Evolutionary conservation across 2,329 filamentous ascomycete genomes (phyloP).

Genomic region (Monilinia polystroma): DNA sequence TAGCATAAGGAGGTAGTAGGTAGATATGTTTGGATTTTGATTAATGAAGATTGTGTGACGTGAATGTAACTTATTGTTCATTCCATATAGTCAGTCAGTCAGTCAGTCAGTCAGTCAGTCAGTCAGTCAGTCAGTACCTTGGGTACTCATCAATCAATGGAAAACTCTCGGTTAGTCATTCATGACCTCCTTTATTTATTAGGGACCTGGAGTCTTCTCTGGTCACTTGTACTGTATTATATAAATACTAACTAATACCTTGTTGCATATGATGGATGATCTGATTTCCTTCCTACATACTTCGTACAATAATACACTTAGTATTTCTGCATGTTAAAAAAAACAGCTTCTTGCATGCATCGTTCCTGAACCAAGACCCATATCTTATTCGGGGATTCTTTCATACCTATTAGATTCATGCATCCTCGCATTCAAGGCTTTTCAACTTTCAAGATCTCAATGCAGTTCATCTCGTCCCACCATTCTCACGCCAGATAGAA

Average conservation of each 20-base stretch:
- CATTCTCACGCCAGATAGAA: slow-evolving; percentile 9
- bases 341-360: slow-evolving; percentile 2
- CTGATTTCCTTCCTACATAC: too few relatives aligned
- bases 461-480: slow-evolving; percentile 1
- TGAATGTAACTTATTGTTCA: background rate
- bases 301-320: too few relatives aligned
- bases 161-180: background rate
- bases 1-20: too few relatives aligned
- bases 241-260: background rate
- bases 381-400: too few relatives aligned
- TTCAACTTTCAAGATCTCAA: background rate
- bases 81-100: too few relatives aligned
- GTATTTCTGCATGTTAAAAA: too few relatives aligned
- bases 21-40: too few relatives aligned
- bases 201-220: too few relatives aligned
- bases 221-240: background rate
- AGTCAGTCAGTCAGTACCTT: background rate
- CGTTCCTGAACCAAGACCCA: slow-evolving; percentile 7
- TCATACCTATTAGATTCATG: background rate
- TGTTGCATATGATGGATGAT: too few relatives aligned
- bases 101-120: too few relatives aligned
- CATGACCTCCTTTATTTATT: background rate
- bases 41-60: too few relatives aligned
- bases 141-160: background rate
- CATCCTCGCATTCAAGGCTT: background rate